Evolutionary conservation across 352 stramenopile genomes (phyloP).

Genomic region (Pythium inflatum): DNA sequence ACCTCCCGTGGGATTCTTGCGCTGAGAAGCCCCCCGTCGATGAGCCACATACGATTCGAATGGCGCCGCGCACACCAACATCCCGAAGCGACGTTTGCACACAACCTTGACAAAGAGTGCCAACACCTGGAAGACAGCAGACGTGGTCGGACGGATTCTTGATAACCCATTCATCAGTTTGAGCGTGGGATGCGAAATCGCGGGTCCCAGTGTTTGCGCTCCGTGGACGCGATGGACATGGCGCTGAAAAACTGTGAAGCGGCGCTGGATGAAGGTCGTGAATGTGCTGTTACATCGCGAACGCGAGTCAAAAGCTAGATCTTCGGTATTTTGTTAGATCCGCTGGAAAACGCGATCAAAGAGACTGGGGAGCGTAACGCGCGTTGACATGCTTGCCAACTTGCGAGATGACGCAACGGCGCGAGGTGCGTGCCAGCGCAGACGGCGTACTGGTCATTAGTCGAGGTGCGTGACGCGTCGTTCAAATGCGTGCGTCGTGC

Average conservation of each 20-base stretch:
- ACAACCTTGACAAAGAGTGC: neutral
- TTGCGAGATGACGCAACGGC: too few relatives aligned
- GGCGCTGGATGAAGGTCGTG: neutral
- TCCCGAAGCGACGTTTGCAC: too few relatives aligned
- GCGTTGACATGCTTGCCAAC: neutral
- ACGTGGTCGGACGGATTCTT: neutral
- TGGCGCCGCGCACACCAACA: too few relatives aligned
- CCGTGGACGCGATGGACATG: too few relatives aligned
- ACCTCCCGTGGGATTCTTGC: too few relatives aligned
- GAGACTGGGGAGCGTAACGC: neutral
- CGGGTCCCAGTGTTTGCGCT: neutral
- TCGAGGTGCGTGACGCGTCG: too few relatives aligned
- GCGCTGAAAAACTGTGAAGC: too few relatives aligned
- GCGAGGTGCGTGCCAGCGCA: too few relatives aligned
- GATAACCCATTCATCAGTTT: slow-evolving; percentile 1
- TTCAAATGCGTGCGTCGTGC: too few relatives aligned
- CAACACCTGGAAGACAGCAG: neutral
- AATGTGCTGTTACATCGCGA: neutral
- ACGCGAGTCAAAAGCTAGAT: neutral
- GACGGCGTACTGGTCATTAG: too few relatives aligned
- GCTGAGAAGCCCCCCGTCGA: too few relatives aligned
- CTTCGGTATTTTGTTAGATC: neutral
- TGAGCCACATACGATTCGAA: too few relatives aligned
- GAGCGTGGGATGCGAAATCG: neutral
- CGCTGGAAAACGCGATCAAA: neutral